A percentile compares a stretch with the other conserved stretches of the same genome.
Evolutionary conservation across 139 green algal species (phyloP).

Genomic region (Mesostigma viride): DNA sequence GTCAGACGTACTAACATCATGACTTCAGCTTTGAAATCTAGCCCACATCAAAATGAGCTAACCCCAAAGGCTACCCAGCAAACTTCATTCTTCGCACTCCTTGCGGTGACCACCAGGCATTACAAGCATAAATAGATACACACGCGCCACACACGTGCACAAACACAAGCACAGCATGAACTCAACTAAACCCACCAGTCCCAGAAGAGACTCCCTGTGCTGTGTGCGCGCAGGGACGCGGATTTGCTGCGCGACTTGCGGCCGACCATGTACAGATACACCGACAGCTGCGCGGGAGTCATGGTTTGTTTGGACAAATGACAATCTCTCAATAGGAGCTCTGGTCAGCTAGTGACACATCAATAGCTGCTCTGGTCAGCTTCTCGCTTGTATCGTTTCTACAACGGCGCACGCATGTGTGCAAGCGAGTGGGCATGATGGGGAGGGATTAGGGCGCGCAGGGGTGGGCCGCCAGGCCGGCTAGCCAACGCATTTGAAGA

Average conservation of each 20-base stretch:
- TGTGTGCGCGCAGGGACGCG: slow-evolving; percentile 10
- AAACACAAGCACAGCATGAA: neutral
- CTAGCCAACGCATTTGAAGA: too few relatives aligned
- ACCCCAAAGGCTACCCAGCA: neutral
- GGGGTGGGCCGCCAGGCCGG: too few relatives aligned
- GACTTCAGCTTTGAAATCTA: neutral
- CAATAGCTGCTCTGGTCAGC: too few relatives aligned
- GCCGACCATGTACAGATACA: slow-evolving; percentile 6
- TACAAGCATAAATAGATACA: neutral
- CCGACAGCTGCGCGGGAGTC: slow-evolving; percentile 11
- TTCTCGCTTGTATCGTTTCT: too few relatives aligned
- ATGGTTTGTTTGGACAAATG: too few relatives aligned
- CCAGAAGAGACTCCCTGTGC: neutral
- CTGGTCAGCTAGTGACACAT: too few relatives aligned
- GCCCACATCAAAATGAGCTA: neutral
- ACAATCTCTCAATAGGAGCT: too few relatives aligned
- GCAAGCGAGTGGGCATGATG: too few relatives aligned
- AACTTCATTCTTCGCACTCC: neutral
- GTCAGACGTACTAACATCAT: neutral
- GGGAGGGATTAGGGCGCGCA: too few relatives aligned
- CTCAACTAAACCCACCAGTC: slow-evolving; percentile 14
- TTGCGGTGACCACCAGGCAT: neutral
- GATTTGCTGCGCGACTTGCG: slow-evolving; percentile 8
- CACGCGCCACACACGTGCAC: too few relatives aligned
- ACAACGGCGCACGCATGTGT: too few relatives aligned